Evolutionary conservation across 768 basidiomycete species (phyloP), one percentile per base, ranked within the genome.

Genomic region (Cubamyces sp.): DNA sequence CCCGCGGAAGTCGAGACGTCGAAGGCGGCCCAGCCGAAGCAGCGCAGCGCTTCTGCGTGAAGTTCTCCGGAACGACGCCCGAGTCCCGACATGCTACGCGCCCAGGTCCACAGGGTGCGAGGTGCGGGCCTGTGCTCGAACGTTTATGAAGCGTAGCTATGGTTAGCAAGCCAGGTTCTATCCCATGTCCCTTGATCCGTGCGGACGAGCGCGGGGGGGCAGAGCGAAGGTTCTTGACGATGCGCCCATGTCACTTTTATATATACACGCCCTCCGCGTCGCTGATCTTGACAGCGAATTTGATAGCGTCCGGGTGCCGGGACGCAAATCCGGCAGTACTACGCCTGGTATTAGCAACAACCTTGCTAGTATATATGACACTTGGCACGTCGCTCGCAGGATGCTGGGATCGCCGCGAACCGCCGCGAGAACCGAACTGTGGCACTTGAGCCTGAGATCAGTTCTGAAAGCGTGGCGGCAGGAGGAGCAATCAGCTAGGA

Each of bases 1-100:
- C 40, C 21, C 28, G 49, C 18, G 19, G 49, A 51, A 51, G 49
- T 51, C 57, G 57, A 59, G 42, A 52, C 39, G 41, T 51, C 57
- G 57, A 59, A 57, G 49, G 9, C 9, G 9, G 9, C 34, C n/a
- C 30, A 9, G 37, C n/a, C 34, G 56, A 34, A 57, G 56, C 12
- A 25, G 26, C 28, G 28, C n/a, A n/a, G n/a, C 34, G 19, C 41
- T 59, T 51, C 49, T 19, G 41, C 49, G 11, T 18, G 46, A 9
- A 14, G 46, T 19, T 14, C 46, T 3, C n/a, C 28, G 48, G 19
- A 49, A 47, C 14, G 37, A 45, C 41, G 37, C 21, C 19, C 25
- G 51, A 23, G 37, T 28, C 43, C 26, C 12, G 25, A n/a, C 9
- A 9, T 11, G 34, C 34, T 34, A 11, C 34, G 9, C 18, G 45